Evolutionary conservation across 345 rosid genomes (phyloP), one percentile per base, ranked within the genome.

Genomic region (Hevea brasiliensis): DNA sequence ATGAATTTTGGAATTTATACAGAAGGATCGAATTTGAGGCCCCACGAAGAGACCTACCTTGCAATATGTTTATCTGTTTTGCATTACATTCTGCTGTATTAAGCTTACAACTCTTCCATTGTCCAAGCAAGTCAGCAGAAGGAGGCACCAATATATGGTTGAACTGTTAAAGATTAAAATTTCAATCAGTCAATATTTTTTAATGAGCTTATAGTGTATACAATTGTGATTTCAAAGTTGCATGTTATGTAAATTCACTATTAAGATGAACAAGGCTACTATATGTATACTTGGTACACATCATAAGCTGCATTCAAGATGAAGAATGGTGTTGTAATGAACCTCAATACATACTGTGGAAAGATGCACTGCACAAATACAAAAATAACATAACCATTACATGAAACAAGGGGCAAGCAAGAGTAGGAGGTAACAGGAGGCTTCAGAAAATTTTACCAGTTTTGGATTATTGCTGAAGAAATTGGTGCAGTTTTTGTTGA

Each of bases 281-380:
- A 29, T 60, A 65, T 4, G 2, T 68, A 67, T 83, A 91, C 99
- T 85, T 95, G 99, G 81, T 60, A 95, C 61, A 88, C 94, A 78
- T 95, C 98, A 66, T 95, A 95, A 51, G 97, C 99, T 57, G 99
- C 76, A 79, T 95, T 95, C 81, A 95, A 73, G 81, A 95, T 83
- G 80, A 95, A 95, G 78, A 84, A 77, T 14, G 98, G 97, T 27
- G 91, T 87, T 47, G 68, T 76, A 55, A 95, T 92, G 80, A 85
- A 87, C n/a, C 81, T 79, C 74, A 92, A 72, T 41, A 79, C 79
- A 60, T 91, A 85, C 72, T 95, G 99, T 15, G 99, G 98, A 80
- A 92, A 95, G 60, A 95, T 80, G 73, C 99, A 95, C 99, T 95
- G 85, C 87, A 83, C 55, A 70, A 32, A 47, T 7, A 42, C 67